A percentile compares a stretch with the other conserved stretches of the same genome.
Conservation (phyloP, 345 rosid genomes). For the Psidium friedrichsthalianum region DNA sequence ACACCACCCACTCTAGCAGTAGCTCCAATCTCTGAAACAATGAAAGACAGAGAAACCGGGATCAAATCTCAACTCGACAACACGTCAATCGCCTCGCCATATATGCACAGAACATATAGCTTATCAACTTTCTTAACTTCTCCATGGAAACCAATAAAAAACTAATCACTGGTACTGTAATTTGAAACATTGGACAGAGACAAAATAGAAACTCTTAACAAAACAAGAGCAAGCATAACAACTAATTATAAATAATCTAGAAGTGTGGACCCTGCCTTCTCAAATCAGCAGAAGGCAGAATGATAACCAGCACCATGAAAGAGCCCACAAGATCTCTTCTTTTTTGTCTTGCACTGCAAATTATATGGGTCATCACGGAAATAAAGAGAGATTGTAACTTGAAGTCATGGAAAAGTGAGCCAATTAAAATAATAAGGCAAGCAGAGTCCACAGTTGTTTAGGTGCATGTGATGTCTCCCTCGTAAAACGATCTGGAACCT, state of each 20-base stretch:
- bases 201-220: background rate
- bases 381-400: conserved; percentile 3
- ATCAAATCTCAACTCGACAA: background rate
- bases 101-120: background rate
- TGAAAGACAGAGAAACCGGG: background rate
- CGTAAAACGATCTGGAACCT: background rate
- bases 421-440: background rate
- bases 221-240: background rate
- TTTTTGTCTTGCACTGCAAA: background rate
- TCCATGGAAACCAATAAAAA: background rate
- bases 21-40: background rate
- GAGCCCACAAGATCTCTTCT: background rate
- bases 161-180: background rate
- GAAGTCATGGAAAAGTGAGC: background rate
- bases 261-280: background rate
- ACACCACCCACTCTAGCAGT: background rate
- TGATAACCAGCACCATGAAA: background rate
- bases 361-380: background rate
- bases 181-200: background rate
- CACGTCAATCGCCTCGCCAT: background rate
- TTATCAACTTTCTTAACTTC: background rate
- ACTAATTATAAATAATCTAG: background rate
- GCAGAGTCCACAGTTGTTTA: conserved; percentile 1
- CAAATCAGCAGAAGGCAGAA: background rate
- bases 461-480: background rate